phyloP scores from a whole-genome alignment of 768 basidiomycete species.

The Paxillus ammoniavirescens region DNA sequence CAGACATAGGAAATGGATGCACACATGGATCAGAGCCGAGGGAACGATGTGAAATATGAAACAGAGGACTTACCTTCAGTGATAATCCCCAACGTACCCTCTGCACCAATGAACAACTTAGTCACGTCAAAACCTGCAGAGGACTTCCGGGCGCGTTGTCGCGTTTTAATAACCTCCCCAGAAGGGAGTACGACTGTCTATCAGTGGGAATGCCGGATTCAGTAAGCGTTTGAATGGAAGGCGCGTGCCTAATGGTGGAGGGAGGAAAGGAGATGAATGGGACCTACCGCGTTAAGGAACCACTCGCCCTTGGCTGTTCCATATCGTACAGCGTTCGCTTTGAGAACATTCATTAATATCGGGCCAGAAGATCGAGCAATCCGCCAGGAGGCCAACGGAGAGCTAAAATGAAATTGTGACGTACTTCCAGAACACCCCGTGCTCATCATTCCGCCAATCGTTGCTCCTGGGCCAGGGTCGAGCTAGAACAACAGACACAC shows the following conservation, averaged over 20 bases:
- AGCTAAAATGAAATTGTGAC: slow-evolving; percentile 15
- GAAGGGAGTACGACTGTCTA: slow-evolving; percentile 88
- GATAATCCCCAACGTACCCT: slow-evolving; percentile 81
- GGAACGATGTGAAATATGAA: neutral
- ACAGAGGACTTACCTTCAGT: slow-evolving; percentile 60
- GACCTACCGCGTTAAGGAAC: slow-evolving; percentile 78
- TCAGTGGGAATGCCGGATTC: neutral
- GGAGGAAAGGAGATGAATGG: neutral
- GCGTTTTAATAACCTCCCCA: slow-evolving; percentile 89
- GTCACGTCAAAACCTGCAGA: slow-evolving; percentile 86
- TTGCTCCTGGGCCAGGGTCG: slow-evolving; percentile 77
- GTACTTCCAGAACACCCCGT: slow-evolving; percentile 85
- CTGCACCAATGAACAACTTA: slow-evolving; percentile 84
- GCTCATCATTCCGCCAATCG: slow-evolving; percentile 83
- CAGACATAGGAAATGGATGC: neutral
- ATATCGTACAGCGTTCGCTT: slow-evolving; percentile 79
- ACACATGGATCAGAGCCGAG: neutral
- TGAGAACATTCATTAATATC: slow-evolving; percentile 14
- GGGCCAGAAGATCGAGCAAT: neutral
- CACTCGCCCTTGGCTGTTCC: slow-evolving; percentile 89
- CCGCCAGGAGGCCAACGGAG: neutral
- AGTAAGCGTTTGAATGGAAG: neutral
- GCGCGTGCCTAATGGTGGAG: neutral
- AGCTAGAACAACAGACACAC: slow-evolving; percentile 40
- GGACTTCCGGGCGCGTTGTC: slow-evolving; percentile 74